These are phyloP conservation scores for Pleurotus cornucopiae DNA, from an alignment of 768 basidiomycete genomes.

Conservation along the genomic window DNA sequence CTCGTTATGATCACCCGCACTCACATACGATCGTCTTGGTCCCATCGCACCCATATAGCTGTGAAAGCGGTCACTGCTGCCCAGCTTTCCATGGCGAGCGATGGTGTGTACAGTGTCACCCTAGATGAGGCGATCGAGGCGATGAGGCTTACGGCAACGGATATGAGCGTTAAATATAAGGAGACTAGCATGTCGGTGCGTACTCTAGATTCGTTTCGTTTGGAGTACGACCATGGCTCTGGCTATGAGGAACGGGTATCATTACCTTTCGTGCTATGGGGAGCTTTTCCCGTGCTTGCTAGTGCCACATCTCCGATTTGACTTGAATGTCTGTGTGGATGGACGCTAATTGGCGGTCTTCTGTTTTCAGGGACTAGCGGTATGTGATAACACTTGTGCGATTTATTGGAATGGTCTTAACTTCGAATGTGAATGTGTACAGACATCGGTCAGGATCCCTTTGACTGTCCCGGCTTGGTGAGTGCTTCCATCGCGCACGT, in stretches of 20 bases:
- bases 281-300: neutral
- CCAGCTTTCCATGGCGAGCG: conserved; percentile 89
- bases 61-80: conserved; percentile 93
- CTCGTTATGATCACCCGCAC: neutral
- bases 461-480: conserved; percentile 15
- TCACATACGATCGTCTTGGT: neutral
- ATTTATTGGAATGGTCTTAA: too few relatives aligned
- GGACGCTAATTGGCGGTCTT: neutral
- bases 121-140: conserved; percentile 96
- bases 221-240: neutral
- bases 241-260: neutral
- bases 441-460: conserved; percentile 16
- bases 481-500: neutral
- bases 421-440: neutral
- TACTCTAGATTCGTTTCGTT: conserved; percentile 8
- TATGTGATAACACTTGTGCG: conserved; percentile 24
- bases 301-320: neutral
- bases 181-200: conserved; percentile 89
- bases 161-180: conserved; percentile 95
- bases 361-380: conserved; percentile 50
- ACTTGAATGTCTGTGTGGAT: neutral
- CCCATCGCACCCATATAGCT: conserved; percentile 36
- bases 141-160: conserved; percentile 88
- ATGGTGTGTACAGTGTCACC: conserved; percentile 81
- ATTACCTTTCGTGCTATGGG: neutral